Evolutionary conservation across 1,284 basidiomycete species (phyloP), one percentile per base, ranked within the genome.

Genomic region (Sanghuangporus baumii): DNA sequence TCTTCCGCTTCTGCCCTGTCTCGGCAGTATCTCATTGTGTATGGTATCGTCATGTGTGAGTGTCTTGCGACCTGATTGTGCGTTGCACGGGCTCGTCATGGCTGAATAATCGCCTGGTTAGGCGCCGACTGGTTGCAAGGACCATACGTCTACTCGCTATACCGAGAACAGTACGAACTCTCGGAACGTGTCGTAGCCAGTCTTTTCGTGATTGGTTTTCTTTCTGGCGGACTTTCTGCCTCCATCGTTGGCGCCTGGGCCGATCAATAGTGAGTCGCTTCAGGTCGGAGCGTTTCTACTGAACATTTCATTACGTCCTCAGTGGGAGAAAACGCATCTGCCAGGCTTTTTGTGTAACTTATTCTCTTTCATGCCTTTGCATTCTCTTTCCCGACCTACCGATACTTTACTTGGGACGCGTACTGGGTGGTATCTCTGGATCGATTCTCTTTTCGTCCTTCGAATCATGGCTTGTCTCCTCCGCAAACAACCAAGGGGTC

Each of bases 81-180:
- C 47, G 54, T 16, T 38, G 18, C 20, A n/a, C 37, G 11, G 38
- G 47, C n/a, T 37, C 43, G 20, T 31, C 43, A 46, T 57, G 23
- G 38, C 51, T 55, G 48, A 60, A 52, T 46, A 57, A 59, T 51
- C 37, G 47, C 8, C 36, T 66, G 23, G 59, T 54, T 20, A 89
- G 88, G 83, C 61, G 85, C 88, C 63, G 88, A 90, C 70, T 90
- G 88, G 88, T 75, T 90, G n/a, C 87, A 90, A 71, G 88, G 88
- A 0, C 88, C 88, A 26, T 90, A 89, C 67, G 77, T 89, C 0
- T 90, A 89, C 69, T 87, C 86, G 20, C 74, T 89, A 0, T 90
- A 90, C 71, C 78, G 79, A 56, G 86, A 89, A 56, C 86, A 89
- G 68, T 89, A 89, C 66, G 74, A 71, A 3, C 84, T 85, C 68